Conservation (phyloP, 495 filamentous ascomycete genomes). For the Annulohypoxylon stygium region DNA sequence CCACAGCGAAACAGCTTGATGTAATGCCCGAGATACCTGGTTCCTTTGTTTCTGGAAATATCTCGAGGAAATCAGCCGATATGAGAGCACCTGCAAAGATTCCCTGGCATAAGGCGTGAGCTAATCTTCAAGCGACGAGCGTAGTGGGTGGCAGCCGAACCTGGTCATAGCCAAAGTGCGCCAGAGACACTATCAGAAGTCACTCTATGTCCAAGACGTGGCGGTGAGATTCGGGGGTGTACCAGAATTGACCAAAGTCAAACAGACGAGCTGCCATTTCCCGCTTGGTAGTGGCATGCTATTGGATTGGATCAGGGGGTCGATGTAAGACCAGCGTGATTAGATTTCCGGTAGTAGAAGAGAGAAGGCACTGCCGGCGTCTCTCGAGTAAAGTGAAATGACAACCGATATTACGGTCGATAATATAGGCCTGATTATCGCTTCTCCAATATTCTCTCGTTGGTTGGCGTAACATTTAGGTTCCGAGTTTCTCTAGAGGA, state of each 20-base stretch:
- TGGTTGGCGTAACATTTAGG: conserved; percentile 12
- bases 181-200: conserved; percentile 48
- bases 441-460: not conserved
- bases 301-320: conserved; percentile 24
- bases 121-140: conserved; percentile 22
- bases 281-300: conserved; percentile 37
- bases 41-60: conserved; percentile 51
- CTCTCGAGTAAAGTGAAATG: conserved; percentile 11
- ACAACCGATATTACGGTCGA: conserved; percentile 13
- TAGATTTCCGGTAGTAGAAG: conserved; percentile 7
- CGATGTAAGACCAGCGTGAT: conserved; percentile 26
- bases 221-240: conserved; percentile 37
- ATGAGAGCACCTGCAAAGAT: conserved; percentile 52
- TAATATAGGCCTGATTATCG: conserved; percentile 13
- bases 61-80: conserved; percentile 49
- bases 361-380: not conserved
- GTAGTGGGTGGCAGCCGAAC: conserved; percentile 26
- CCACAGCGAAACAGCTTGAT: conserved; percentile 54
- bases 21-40: conserved; percentile 54
- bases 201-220: conserved; percentile 32
- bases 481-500: conserved; percentile 13
- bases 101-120: conserved; percentile 40
- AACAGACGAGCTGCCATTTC: conserved; percentile 42
- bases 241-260: conserved; percentile 38
- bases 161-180: conserved; percentile 54